Base-by-base conservation (phyloP, 257 asterid species). In the Solanum microdontum region DNA sequence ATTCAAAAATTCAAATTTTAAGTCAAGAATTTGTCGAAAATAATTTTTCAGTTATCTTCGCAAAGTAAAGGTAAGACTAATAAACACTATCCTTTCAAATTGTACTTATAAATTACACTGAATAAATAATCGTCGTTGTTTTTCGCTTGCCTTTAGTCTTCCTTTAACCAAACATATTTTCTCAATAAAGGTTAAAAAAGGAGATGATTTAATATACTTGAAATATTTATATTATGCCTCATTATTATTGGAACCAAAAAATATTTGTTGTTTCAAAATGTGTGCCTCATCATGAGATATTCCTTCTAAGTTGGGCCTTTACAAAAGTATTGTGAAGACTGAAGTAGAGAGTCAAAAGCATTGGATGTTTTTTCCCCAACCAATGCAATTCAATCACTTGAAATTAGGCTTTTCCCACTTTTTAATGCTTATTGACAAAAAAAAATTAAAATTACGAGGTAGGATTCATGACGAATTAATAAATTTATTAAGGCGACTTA, bases 331-430 rank as follows among this genome's bases (percentile, higher is more conserved):
- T 13, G 34, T 24, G 36, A 40, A 77, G 62, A 39, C 84, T 39
- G n/a, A 77, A 39, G 58, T 37, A 39, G 36, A 76, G 84, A 77
- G 24, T 40, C 93, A 92, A 92, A 92, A 90, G 96, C 87, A 72
- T 30, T 33, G 12, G 76, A 26, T 89, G 90, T 89, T 90, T 89
- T 43, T 90, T 33, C 79, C 72, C 83, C 77, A 40, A 7, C 60
- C 84, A 40, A 7, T 40, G 12, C 30, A 62, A 17, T 24, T 26
- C 87, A 80, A 82, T 90, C 88, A 94, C 94, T 87, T 89, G 66
- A 88, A 73, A 89, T 94, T 91, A 85, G 94, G 94, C 95, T 92
- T 94, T 93, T 26, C 7, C 84, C 36, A 77, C 76, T 80, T 36
- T 24, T 80, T 4, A 43, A 43, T 79, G 11, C 36, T 43, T 43